Percentiles rank a stretch among this genome's conserved stretches.
Conservation (phyloP, 306 rosid genomes). For the Prunus kanzakura region DNA sequence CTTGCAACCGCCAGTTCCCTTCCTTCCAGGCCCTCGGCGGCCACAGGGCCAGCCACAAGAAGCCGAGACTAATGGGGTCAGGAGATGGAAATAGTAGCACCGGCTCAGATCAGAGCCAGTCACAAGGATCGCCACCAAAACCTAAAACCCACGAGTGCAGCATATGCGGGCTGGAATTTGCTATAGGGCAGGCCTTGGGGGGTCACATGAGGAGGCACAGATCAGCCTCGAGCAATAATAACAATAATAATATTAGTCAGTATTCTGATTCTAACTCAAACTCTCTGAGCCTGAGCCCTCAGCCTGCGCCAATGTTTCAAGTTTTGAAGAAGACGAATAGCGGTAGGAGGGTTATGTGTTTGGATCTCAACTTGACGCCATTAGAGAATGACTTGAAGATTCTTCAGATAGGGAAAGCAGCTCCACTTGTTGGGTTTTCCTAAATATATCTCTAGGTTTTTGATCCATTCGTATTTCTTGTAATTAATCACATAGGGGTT, state of each 20-base stretch:
- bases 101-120: constrained; percentile 21
- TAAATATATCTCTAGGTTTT: constrained; percentile 11
- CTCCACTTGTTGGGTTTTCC: constrained; percentile 50
- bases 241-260: neutral
- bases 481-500: constrained; percentile 11
- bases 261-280: neutral
- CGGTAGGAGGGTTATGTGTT: constrained; percentile 41
- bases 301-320: constrained; percentile 17
- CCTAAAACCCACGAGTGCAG: constrained; percentile 90
- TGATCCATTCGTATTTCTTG: constrained; percentile 1
- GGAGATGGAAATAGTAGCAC: constrained; percentile 24
- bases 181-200: constrained; percentile 92
- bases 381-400: constrained; percentile 74
- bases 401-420: constrained; percentile 51
- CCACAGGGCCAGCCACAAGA: constrained; percentile 95
- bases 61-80: constrained; percentile 49
- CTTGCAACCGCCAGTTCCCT: constrained; percentile 75
- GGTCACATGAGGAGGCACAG: constrained; percentile 99
- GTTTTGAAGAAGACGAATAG: constrained; percentile 30
- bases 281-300: neutral
- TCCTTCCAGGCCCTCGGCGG: constrained; percentile 98
- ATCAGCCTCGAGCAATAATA: constrained; percentile 21
- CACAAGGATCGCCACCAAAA: constrained; percentile 48
- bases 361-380: constrained; percentile 93
- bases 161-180: constrained; percentile 80